Evolutionary conservation across 768 basidiomycete species (phyloP).

Genomic region (Fibroporia radiculosa): DNA sequence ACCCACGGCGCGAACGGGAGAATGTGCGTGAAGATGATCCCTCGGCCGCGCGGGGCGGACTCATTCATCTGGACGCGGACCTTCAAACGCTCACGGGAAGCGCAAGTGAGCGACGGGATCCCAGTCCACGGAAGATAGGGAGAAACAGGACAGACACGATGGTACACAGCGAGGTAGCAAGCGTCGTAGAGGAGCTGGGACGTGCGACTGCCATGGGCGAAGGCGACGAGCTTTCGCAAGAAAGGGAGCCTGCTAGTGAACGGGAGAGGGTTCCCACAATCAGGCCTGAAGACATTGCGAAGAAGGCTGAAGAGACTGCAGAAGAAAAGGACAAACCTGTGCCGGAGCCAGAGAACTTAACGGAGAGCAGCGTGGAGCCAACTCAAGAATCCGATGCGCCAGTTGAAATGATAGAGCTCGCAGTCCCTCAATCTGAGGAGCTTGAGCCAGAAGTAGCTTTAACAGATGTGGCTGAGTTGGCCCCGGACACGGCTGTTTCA

Average conservation of each 20-base stretch:
- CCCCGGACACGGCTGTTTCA: no score
- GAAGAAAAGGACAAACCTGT: not conserved
- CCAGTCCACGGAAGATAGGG: conserved; percentile 26
- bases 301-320: not conserved
- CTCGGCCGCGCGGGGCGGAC: conserved; percentile 7
- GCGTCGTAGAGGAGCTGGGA: conserved; percentile 30
- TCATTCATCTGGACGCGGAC: conserved; percentile 1
- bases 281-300: not conserved
- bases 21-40: conserved; percentile 23
- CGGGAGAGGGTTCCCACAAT: not conserved
- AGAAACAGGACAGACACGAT: conserved; percentile 66
- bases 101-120: conserved; percentile 16
- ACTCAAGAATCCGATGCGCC: no score
- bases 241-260: not conserved
- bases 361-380: no score
- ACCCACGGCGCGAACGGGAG: conserved; percentile 18
- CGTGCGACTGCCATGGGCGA: not conserved
- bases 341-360: no score
- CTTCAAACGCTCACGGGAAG: not conserved
- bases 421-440: no score
- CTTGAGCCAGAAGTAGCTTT: no score
- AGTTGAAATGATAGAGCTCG: no score
- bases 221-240: no score
- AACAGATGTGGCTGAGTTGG: no score
- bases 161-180: conserved; percentile 47